Percentiles rank a stretch among this genome's conserved stretches.
These are phyloP conservation scores for Albizia julibrissin DNA, from an alignment of 306 rosid genomes.

Conservation along the genomic window DNA sequence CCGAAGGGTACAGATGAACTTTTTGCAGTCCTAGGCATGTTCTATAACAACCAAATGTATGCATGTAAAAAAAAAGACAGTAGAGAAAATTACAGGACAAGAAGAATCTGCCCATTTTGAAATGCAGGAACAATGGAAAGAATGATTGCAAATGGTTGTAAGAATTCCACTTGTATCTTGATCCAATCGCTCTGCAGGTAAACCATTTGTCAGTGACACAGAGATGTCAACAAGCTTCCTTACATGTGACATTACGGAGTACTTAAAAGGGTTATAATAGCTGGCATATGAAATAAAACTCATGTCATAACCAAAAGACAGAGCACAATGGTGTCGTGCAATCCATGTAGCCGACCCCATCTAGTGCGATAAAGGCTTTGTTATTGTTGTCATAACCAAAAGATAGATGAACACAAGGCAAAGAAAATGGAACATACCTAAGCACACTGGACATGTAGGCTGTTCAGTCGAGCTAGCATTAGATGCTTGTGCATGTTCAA, in stretches of 20 bases:
- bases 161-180: slow-evolving; percentile 88
- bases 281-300: neutral
- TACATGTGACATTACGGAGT: neutral
- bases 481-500: slow-evolving; percentile 82
- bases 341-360: too few relatives aligned
- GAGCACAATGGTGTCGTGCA: too few relatives aligned
- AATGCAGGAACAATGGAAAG: slow-evolving; percentile 94
- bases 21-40: neutral
- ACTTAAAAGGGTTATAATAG: neutral
- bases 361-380: too few relatives aligned
- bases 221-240: neutral
- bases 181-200: slow-evolving; percentile 79
- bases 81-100: slow-evolving; percentile 77
- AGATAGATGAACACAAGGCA: neutral
- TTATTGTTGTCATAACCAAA: slow-evolving; percentile 1
- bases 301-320: neutral
- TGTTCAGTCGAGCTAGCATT: slow-evolving; percentile 74
- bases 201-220: neutral
- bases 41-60: slow-evolving; percentile 8
- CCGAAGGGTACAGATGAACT: neutral
- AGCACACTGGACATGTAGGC: slow-evolving; percentile 93
- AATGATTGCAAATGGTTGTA: slow-evolving; percentile 96
- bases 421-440: slow-evolving; percentile 50
- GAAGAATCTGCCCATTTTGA: slow-evolving; percentile 97
- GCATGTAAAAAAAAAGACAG: neutral